Evolutionary conservation across 306 rosid genomes (phyloP).

Genomic region (Casuarina equisetifolia): DNA sequence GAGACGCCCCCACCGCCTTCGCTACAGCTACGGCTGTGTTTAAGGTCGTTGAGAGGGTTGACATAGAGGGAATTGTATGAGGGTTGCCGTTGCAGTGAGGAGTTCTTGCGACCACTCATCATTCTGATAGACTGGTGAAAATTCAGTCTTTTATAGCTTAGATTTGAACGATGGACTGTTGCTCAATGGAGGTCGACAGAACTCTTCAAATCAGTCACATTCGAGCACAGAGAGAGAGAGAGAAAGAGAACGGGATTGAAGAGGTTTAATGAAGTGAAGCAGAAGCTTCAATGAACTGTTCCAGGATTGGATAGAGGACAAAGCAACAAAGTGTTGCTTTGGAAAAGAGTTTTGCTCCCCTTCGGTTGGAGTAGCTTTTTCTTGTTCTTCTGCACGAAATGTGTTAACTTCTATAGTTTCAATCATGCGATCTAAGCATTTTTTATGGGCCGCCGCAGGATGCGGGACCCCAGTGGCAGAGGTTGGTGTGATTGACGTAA

Average conservation of each 20-base stretch:
- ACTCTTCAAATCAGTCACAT: background rate
- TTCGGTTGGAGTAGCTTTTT: background rate
- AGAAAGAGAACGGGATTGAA: too few relatives aligned
- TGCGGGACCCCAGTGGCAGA: background rate
- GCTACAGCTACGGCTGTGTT: conserved; percentile 67
- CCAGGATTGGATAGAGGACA: background rate
- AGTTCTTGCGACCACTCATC: conserved; percentile 27
- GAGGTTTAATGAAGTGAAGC: too few relatives aligned
- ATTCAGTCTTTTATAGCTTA: background rate
- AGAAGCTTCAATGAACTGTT: background rate
- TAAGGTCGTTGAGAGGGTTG: conserved; percentile 54
- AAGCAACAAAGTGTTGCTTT: background rate
- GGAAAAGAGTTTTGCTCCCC: background rate
- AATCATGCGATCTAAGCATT: background rate
- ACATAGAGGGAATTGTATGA: conserved; percentile 48
- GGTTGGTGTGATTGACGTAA: background rate
- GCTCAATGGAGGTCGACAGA: conserved; percentile 1
- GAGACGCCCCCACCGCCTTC: conserved; percentile 35
- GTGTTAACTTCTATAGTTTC: background rate
- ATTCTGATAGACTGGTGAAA: background rate
- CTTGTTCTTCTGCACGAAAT: background rate
- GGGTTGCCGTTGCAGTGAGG: conserved; percentile 33
- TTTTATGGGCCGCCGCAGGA: background rate
- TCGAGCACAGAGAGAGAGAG: background rate
- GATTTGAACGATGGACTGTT: background rate